A percentile compares a stretch with the other conserved stretches of the same genome.
Evolutionary conservation across 768 basidiomycete species (phyloP).

Genomic region (Boletus barrowsii): DNA sequence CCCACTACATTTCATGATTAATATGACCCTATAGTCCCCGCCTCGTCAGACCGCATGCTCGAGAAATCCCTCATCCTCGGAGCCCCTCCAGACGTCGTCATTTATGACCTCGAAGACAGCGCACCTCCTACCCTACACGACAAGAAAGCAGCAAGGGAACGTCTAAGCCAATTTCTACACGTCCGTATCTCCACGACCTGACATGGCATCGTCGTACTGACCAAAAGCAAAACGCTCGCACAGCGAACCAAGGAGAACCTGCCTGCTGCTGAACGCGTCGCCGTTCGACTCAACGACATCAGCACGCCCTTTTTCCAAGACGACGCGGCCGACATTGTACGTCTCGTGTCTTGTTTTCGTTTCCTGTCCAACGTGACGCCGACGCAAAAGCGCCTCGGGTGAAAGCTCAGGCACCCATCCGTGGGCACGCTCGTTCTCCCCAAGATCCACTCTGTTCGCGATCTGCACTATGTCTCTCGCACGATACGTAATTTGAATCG

Average conservation of each 20-base stretch:
- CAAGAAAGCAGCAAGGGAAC: slow-evolving; percentile 56
- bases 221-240: slow-evolving; percentile 3
- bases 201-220: slow-evolving; percentile 9
- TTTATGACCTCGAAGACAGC: slow-evolving; percentile 90
- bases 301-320: slow-evolving; percentile 62
- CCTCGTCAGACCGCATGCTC: slow-evolving; percentile 78
- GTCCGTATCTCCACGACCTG: slow-evolving; percentile 35
- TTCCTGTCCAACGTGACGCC: not conserved
- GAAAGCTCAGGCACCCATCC: slow-evolving; percentile 42
- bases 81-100: slow-evolving; percentile 65
- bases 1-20: not conserved
- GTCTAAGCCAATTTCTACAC: slow-evolving; percentile 53
- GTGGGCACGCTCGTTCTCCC: slow-evolving; percentile 77
- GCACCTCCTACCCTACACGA: slow-evolving; percentile 58
- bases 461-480: slow-evolving; percentile 61
- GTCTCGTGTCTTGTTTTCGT: slow-evolving; percentile 11
- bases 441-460: slow-evolving; percentile 70
- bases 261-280: slow-evolving; percentile 50
- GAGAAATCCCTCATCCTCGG: slow-evolving; percentile 59
- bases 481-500: slow-evolving; percentile 17
- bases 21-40: slow-evolving; percentile 52
- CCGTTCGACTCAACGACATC: slow-evolving; percentile 69
- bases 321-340: slow-evolving; percentile 61
- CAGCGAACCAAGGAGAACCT: slow-evolving; percentile 33
- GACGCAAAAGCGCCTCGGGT: slow-evolving; percentile 1